phyloP scores from a whole-genome alignment of 2,329 filamentous ascomycete genomes.

The Emmonsiellopsis sp. region DNA sequence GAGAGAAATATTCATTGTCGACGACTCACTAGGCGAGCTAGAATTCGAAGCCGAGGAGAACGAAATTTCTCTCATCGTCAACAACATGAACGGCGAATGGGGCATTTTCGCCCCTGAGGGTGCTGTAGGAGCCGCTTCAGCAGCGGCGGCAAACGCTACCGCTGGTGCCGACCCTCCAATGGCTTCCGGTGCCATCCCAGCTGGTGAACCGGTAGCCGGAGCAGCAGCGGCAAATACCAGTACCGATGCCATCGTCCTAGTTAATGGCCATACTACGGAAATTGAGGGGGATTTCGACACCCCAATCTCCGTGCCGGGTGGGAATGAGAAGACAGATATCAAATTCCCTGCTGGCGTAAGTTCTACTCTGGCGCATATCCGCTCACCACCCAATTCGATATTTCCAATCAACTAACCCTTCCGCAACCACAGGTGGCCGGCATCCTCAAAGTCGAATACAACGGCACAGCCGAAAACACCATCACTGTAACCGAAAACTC shows the following conservation, averaged over 20 bases:
- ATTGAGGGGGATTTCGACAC: neutral
- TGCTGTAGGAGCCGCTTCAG: slow-evolving; percentile 3
- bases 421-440: slow-evolving; percentile 4
- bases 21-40: slow-evolving; percentile 28
- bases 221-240: no score
- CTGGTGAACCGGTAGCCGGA: no score
- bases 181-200: no score
- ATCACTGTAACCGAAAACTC: slow-evolving; percentile 8
- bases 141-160: neutral
- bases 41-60: slow-evolving; percentile 37
- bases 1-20: slow-evolving; percentile 29
- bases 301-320: neutral
- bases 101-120: slow-evolving; percentile 23
- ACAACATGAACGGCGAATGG: slow-evolving; percentile 16
- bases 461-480: slow-evolving; percentile 8
- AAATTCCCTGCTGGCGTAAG: neutral
- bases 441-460: slow-evolving; percentile 9
- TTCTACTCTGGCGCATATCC: neutral
- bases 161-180: neutral
- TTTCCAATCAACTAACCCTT: no score
- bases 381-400: neutral
- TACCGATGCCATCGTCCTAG: no score
- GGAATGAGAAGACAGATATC: neutral
- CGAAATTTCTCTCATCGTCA: slow-evolving; percentile 19
- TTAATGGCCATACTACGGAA: neutral